A percentile compares a stretch with the other conserved stretches of the same genome.
phyloP scores from a whole-genome alignment of 1,284 basidiomycete genomes.

The Inonotus hispidus region DNA sequence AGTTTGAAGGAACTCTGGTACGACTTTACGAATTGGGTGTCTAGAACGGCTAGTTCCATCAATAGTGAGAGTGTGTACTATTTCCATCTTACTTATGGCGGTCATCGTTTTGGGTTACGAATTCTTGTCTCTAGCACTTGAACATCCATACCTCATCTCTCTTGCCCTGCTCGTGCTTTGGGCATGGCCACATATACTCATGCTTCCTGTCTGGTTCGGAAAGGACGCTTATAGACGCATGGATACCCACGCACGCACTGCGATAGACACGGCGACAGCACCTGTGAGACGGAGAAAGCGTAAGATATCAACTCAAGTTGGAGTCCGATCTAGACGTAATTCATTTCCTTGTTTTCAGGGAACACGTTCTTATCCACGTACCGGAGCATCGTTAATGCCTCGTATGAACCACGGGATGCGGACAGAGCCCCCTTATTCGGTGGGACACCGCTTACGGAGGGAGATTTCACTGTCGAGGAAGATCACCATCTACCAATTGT shows the following conservation, averaged over 20 bases:
- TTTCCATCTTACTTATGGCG: neutral
- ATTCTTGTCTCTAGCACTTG: slow-evolving; percentile 4
- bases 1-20: slow-evolving; percentile 5
- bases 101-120: neutral
- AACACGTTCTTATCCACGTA: slow-evolving; percentile 13
- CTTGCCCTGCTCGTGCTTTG: slow-evolving; percentile 15
- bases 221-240: slow-evolving; percentile 14
- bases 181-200: slow-evolving; percentile 18
- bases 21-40: slow-evolving; percentile 7
- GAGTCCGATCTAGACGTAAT: neutral
- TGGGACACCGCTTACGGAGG: slow-evolving; percentile 14
- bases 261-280: neutral
- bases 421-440: slow-evolving; percentile 11
- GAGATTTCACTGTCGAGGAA: slow-evolving; percentile 17
- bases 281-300: slow-evolving; percentile 13
- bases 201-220: slow-evolving; percentile 18
- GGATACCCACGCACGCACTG: slow-evolving; percentile 14
- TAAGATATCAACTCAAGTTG: neutral
- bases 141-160: slow-evolving; percentile 16
- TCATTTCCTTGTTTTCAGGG: neutral
- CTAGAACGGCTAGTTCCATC: neutral
- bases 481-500: slow-evolving; percentile 8
- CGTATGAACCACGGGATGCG: slow-evolving; percentile 5
- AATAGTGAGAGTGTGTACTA: slow-evolving; percentile 15
- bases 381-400: slow-evolving; percentile 7